Evolutionary conservation across 164 flowering plant species (phyloP).

Genomic region (Warburgia ugandensis): DNA sequence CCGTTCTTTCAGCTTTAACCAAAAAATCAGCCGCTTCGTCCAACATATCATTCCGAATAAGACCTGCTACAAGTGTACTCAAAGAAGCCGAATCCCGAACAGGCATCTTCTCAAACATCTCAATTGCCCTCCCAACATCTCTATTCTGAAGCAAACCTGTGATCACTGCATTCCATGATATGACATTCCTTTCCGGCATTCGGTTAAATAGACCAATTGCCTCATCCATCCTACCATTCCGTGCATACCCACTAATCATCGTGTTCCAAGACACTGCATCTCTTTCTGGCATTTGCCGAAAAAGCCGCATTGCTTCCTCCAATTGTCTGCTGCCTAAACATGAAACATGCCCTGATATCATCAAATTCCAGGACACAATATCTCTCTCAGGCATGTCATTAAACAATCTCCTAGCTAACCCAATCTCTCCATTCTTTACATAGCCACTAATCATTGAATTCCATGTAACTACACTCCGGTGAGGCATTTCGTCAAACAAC

Average conservation of each 20-base stretch:
- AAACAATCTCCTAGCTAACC: slow-evolving; percentile 8
- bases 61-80: slow-evolving; percentile 10
- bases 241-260: slow-evolving; percentile 16
- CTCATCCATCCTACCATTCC: slow-evolving; percentile 5
- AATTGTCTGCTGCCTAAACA: neutral
- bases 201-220: slow-evolving; percentile 3
- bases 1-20: neutral
- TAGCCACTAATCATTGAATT: slow-evolving; percentile 16
- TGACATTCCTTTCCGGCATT: slow-evolving; percentile 13
- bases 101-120: slow-evolving; percentile 14
- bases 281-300: slow-evolving; percentile 8
- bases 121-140: slow-evolving; percentile 6
- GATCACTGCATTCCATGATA: slow-evolving; percentile 16
- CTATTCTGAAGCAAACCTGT: slow-evolving; percentile 11
- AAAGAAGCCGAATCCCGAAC: slow-evolving; percentile 10
- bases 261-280: slow-evolving; percentile 17
- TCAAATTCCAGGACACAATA: slow-evolving; percentile 18
- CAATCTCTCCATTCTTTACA: slow-evolving; percentile 5
- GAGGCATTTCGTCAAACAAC: slow-evolving; percentile 13
- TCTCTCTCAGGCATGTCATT: slow-evolving; percentile 17
- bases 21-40: slow-evolving; percentile 12
- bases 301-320: slow-evolving; percentile 6
- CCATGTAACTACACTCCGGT: slow-evolving; percentile 12
- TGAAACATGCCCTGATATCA: slow-evolving; percentile 11
- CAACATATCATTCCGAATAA: slow-evolving; percentile 11